phyloP scores from a whole-genome alignment of 257 asterid species.

The Fraxinus pennsylvanica region DNA sequence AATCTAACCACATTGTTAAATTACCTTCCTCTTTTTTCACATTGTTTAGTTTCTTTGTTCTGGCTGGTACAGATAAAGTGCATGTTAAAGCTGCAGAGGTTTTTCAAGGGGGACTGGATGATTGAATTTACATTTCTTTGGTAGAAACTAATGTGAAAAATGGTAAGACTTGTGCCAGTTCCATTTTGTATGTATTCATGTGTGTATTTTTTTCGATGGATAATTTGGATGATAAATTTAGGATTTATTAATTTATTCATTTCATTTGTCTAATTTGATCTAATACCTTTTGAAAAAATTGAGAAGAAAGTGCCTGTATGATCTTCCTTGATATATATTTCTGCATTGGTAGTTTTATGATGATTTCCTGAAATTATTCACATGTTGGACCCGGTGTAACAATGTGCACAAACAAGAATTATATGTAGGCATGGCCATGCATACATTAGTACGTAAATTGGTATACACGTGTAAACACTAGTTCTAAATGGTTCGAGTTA shows the following conservation, averaged over 20 bases:
- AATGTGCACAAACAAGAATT: too few species aligned
- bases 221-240: conserved; percentile 13
- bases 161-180: conserved; percentile 30
- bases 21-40: conserved; percentile 13
- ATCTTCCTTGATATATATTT: neutral
- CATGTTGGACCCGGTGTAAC: neutral
- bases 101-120: conserved; percentile 23
- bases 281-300: neutral
- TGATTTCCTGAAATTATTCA: neutral
- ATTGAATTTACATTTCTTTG: conserved; percentile 17
- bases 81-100: neutral
- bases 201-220: neutral
- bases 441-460: too few species aligned
- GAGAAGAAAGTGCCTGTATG: neutral
- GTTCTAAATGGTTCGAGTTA: too few species aligned
- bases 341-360: conserved; percentile 9
- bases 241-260: neutral
- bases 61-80: conserved; percentile 21
- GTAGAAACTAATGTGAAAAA: conserved; percentile 22
- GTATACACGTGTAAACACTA: too few species aligned
- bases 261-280: neutral
- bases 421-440: too few species aligned
- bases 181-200: neutral
- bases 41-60: conserved; percentile 8
- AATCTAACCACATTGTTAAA: too few species aligned